Base-by-base conservation (phyloP, 2,329 filamentous ascomycete genomes). In the Cercospora sojina region DNA sequence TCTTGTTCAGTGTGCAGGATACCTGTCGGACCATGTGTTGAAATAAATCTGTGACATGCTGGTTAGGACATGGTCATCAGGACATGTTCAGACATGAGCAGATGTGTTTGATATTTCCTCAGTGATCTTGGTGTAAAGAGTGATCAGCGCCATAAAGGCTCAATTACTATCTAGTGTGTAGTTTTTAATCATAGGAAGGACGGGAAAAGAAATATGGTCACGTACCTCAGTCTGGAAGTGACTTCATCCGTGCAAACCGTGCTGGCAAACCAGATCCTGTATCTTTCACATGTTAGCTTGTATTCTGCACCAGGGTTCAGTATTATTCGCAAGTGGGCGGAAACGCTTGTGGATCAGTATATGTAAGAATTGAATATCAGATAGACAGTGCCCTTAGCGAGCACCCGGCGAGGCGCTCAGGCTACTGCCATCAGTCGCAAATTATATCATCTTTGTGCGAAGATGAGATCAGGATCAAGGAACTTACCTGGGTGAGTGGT, bases 331-430 rank as follows among this genome's bases (percentile, higher is more conserved):
- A 35, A n/a, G 49, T 20, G 25, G 25, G 47, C 29, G 16, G 43
- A 25, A 56, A 27, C 27, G 20, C 18, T 51, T 38, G 35, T 55
- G 25, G 62, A 59, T 97, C 93, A 97, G 93, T 92, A 97, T 96
- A 97, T 96, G 93, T 97, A 97, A 97, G 93, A 78, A 87, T 88
- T 89, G 82, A 93, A 91, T 96, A 91, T 97, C 93, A 96, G 77
- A 75, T 84, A 80, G 87, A 83, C 86, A 83, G 82, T 78, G 82
- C 85, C 90, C 89, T 93, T 89, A 51, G 90, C 86, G 89, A 90
- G 84, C 86, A 91, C 88, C 93, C 87, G 93, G 93, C 93, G 90
- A 90, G 92, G 88, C 91, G 83, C 85, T 92, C 92, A 93, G 88
- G 88, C 83, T 83, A 80, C 80, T 80, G 83, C 85, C 86, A 90